Base-by-base conservation (phyloP, 2,329 filamentous ascomycete species). In the Annulohypoxylon truncatum region DNA sequence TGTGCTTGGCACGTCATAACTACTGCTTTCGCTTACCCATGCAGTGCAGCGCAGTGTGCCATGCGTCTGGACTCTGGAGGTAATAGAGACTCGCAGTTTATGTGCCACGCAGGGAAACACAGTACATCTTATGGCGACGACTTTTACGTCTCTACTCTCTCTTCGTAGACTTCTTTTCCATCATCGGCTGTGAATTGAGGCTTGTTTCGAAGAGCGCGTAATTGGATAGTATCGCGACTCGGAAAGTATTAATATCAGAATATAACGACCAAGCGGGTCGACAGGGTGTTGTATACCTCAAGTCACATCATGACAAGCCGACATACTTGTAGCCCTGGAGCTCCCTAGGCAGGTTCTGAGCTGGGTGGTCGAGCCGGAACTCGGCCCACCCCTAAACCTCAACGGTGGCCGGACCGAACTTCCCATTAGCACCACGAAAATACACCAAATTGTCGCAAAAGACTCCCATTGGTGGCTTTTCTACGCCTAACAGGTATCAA, bases 341-440 rank as follows among this genome's bases (percentile, higher is more conserved):
- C n/a, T n/a, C n/a, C n/a, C 22, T 63, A 31, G 55, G 40, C 28
- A 46, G 61, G 50, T 56, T 38, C 18, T 5, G 44, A 56, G 53
- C 48, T 69, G 64, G 60, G 56, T 58, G 55, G 33, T 60, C 66
- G 63, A 66, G 54, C 66, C 59, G 63, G 63, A 61, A 61, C 47
- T 68, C 63, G 57, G 53, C 42, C 40, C 44, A 48, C 48, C 64
- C 57, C 61, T 57, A 51, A 51, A 61, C 47, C 31, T 24, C 51
- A 61, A 65, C 70, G 73, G 69, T 71, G 61, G 51, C 62, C 73
- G 73, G 73, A 67, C 73, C 73, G 73, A 74, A 64, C 47, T 70
- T 75, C 73, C 73, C 62, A 71, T 61, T 71, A 59, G 64, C 55
- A 66, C 58, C 26, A 68, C 52, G 35, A 24, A 47, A 48, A 58